Evolutionary conservation across 2,329 filamentous ascomycete species (phyloP), one percentile per base, ranked within the genome.

Genomic region (Trichoderma arundinaceum): DNA sequence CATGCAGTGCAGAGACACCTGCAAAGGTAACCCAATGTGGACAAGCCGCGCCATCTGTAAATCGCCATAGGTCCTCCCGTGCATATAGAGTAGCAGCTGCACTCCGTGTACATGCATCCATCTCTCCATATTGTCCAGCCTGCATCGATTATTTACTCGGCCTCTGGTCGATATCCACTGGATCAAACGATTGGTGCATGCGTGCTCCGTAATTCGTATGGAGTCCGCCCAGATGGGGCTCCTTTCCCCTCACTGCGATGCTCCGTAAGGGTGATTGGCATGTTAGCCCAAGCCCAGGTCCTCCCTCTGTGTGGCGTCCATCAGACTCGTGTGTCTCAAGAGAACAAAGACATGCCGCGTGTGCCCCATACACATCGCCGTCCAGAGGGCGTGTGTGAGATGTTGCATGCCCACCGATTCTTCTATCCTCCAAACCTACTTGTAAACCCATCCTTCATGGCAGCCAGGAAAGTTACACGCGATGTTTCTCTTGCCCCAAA

Each of bases 61-160:
- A 53, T 53, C 28, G 39, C 48, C 48, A 62, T 62, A 44, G 49
- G 48, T 44, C 48, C 38, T 51, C 46, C 56, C 35, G 46, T 53
- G 59, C 59, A 62, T 52, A 19, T 32, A 35, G 59, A 53, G 48
- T 33, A 8, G 58, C 35, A 61, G 58, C n/a, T 51, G 57, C 44
- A 51, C 57, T 49, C 57, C 43, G 19, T 51, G 33, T 48, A 28
- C 13, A 48, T 52, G 46, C 46, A 61, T 57, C 22, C 41, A 46
- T 58, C 41, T 43, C 54, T 61, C 58, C 28, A 52, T 44, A 57
- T 43, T 61, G 28, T 43, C 58, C 46, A 52, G 22, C 35, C 22
- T 61, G 46, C 58, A 22, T 41, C 38, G 33, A 19, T 60, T n/a
- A 15, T 22, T 5, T 35, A 15, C 12, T 43, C 13, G n/a, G 7